Percentiles rank a stretch among this genome's conserved stretches.
These are phyloP conservation scores for Ustilago crameri DNA, from an alignment of 1,284 basidiomycete genomes.

Conservation along the genomic window DNA sequence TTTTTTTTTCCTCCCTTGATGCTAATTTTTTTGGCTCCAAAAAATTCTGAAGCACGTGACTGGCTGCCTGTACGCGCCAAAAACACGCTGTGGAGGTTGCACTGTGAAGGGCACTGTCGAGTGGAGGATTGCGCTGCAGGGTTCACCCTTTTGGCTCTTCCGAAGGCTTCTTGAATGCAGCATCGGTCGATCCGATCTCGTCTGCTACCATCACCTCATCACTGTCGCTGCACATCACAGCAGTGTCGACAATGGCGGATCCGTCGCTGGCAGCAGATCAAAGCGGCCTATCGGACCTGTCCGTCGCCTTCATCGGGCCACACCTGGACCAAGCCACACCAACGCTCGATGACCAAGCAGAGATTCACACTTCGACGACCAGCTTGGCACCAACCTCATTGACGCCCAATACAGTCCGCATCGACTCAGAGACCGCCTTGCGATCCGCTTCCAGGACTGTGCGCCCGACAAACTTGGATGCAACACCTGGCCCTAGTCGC, in stretches of 20 bases:
- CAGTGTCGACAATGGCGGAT: constrained; percentile 8
- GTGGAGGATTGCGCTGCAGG: constrained; percentile 24
- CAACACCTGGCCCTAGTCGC: constrained; percentile 14
- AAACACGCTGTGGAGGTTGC: constrained; percentile 13
- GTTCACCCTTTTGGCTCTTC: constrained; percentile 16
- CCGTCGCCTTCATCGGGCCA: constrained; percentile 13
- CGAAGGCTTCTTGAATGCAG: background rate
- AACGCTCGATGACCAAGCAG: background rate
- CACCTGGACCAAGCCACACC: constrained; percentile 13
- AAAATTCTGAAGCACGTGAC: constrained; percentile 28
- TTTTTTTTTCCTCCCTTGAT: constrained; percentile 2
- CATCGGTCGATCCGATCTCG: constrained; percentile 2
- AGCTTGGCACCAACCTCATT: background rate
- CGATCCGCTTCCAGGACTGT: background rate
- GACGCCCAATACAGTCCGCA: background rate
- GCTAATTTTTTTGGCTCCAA: constrained; percentile 1
- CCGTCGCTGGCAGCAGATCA: constrained; percentile 28
- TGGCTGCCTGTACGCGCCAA: constrained; percentile 19
- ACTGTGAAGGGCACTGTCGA: too few species aligned
- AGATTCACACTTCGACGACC: background rate
- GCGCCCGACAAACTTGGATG: background rate
- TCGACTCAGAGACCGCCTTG: constrained; percentile 1
- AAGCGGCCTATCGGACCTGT: constrained; percentile 39
- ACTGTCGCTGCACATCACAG: background rate
- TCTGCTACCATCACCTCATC: background rate